Percentiles rank a stretch among this genome's conserved stretches.
phyloP scores from a whole-genome alignment of 2,329 filamentous ascomycete species.

The Zasmidium angulare region DNA sequence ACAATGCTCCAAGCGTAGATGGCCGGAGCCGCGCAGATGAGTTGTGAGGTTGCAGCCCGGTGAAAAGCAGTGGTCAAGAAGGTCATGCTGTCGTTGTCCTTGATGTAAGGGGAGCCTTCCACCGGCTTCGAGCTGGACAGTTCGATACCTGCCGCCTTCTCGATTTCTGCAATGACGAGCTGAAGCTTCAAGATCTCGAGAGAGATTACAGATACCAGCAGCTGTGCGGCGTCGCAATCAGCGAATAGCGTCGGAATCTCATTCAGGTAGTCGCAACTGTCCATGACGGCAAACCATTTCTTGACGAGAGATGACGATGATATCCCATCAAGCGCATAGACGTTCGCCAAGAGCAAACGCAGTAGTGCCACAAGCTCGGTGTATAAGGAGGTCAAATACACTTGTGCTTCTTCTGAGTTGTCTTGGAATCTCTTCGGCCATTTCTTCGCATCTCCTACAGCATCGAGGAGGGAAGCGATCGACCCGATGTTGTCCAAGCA shows the following conservation, averaged over 20 bases:
- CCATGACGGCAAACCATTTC: constrained; percentile 75
- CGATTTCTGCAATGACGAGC: constrained; percentile 56
- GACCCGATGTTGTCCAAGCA: constrained; percentile 23
- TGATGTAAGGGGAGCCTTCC: constrained; percentile 55
- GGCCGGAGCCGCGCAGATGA: constrained; percentile 68
- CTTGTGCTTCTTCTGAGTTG: constrained; percentile 37
- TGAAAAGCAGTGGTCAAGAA: constrained; percentile 72
- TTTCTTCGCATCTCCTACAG: constrained; percentile 35
- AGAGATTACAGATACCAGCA: constrained; percentile 68
- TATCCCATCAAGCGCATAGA: constrained; percentile 20
- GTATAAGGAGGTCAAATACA: constrained; percentile 64
- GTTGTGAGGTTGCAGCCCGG: constrained; percentile 55
- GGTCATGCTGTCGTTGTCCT: constrained; percentile 67
- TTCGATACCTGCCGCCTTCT: constrained; percentile 19
- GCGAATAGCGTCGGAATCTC: constrained; percentile 40
- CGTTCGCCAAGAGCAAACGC: constrained; percentile 57
- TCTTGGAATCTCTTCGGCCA: constrained; percentile 25
- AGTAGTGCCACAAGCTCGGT: constrained; percentile 67
- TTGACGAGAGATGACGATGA: constrained; percentile 52
- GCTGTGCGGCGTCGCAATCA: constrained; percentile 55
- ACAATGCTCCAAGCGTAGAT: constrained; percentile 81
- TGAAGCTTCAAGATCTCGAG: constrained; percentile 70
- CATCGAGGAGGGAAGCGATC: constrained; percentile 15
- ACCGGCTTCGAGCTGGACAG: neutral
- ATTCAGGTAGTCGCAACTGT: constrained; percentile 68